Conservation (phyloP, 441 rosid species). For the Mallotus japonicus region DNA sequence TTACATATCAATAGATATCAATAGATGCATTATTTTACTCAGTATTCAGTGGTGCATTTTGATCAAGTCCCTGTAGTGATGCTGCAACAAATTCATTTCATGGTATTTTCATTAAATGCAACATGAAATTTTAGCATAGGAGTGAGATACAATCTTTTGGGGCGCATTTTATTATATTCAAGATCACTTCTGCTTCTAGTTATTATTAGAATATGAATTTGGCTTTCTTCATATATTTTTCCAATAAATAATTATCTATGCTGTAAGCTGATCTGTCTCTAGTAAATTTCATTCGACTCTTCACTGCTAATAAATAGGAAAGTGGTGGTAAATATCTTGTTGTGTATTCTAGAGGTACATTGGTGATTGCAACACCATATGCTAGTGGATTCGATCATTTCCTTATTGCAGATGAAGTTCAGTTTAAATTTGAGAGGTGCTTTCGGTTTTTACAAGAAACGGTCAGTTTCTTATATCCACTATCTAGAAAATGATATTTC, state of each 20-base stretch:
- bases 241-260: background rate
- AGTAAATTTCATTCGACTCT: background rate
- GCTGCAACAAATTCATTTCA: background rate
- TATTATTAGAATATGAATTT: background rate
- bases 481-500: slow-evolving; percentile 5
- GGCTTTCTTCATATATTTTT: background rate
- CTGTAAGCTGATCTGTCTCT: background rate
- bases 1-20: background rate
- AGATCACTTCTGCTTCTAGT: background rate
- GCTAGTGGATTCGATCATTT: slow-evolving; percentile 96
- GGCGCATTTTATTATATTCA: background rate
- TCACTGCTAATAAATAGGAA: background rate
- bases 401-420: slow-evolving; percentile 88
- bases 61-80: background rate
- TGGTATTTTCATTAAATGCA: background rate
- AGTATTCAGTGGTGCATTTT: background rate
- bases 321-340: slow-evolving; percentile 19
- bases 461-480: slow-evolving; percentile 42
- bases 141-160: background rate
- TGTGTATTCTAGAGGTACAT: slow-evolving; percentile 58
- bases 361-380: slow-evolving; percentile 96
- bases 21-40: slow-evolving; percentile 5
- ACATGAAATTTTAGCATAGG: background rate
- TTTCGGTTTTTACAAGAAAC: slow-evolving; percentile 64
- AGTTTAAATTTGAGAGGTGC: slow-evolving; percentile 89